Conservation (phyloP, 2,329 filamentous ascomycete species). For the Ophiostoma himal-ulmi region DNA sequence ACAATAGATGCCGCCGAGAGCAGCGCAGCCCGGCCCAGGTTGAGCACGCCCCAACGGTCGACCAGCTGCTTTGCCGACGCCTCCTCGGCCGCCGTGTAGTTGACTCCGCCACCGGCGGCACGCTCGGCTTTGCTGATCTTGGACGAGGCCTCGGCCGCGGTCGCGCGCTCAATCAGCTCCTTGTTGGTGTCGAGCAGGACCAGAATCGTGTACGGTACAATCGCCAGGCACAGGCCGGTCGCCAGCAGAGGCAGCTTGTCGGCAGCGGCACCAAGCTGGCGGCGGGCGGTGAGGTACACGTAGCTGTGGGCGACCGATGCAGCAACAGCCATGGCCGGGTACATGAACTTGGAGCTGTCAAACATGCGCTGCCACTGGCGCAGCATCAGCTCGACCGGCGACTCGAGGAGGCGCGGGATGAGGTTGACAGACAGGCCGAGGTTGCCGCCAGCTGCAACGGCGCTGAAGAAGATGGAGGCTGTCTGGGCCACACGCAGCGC, state of each 20-base stretch:
- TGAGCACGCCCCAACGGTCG: conserved; percentile 51
- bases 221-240: conserved; percentile 39
- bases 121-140: conserved; percentile 10
- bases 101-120: conserved; percentile 14
- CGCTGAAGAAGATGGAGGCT: conserved; percentile 46
- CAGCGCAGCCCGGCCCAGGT: conserved; percentile 36
- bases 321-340: conserved; percentile 38
- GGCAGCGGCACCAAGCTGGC: conserved; percentile 27
- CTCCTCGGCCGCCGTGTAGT: conserved; percentile 29
- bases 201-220: conserved; percentile 48
- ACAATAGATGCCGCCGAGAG: conserved; percentile 20
- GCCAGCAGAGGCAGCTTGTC: conserved; percentile 44
- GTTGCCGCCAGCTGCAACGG: conserved; percentile 38
- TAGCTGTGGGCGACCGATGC: conserved; percentile 40
- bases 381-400: conserved; percentile 50
- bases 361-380: conserved; percentile 48
- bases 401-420: conserved; percentile 50
- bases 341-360: conserved; percentile 36
- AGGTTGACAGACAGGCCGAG: conserved; percentile 39
- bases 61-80: conserved; percentile 43
- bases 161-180: conserved; percentile 42
- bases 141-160: conserved; percentile 35
- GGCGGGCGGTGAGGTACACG: conserved; percentile 30
- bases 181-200: conserved; percentile 44
- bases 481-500: conserved; percentile 40